Base-by-base conservation (phyloP, 2,329 filamentous ascomycete species). In the Diplodia corticola region DNA sequence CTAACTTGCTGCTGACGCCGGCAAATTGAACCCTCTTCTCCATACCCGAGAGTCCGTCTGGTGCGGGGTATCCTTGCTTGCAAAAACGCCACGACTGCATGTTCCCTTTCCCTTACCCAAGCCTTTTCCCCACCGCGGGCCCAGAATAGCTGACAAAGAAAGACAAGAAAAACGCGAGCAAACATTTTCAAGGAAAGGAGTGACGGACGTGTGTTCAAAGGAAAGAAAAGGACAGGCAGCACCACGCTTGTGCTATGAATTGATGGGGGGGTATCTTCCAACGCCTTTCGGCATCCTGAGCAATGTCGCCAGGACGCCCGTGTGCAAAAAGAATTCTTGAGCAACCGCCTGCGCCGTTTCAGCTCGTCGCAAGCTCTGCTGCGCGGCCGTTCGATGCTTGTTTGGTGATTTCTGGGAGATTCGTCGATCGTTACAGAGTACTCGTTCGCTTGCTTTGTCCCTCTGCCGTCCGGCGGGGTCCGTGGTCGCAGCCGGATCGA, bases 201-300 rank as follows among this genome's bases (percentile, higher is more conserved):
- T 20, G 22, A 6, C 40, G 1, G 33, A 61, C 24, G 17, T 44
- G 30, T 57, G 53, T 24, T 20, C 33, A 57, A 33, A 57, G 33
- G 53, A 57, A 57, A 40, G 35, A 26, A 33, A 61, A 22, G 20
- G 57, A 61, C 57, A 49, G 57, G 33, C 40, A 61, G 57, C 57
- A 61, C 57, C 6, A 33, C n/a, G 17, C 26, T 35, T 49, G 57
- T 61, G 57, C 57, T 49, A 44, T 61, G 9, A 59, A 59, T 44
- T 20, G 55, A 59, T 46, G 57, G 37, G 35, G 35, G 55, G 57
- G 57, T 61, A 61, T 61, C 57, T 61, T 61, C 57, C 57, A 61
- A 61, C 57, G 57, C 57, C 57, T 61, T 49, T 49, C 26, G 57
- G 57, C 57, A 28, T 17, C 57, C 57, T 35, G 28, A n/a, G 26